Conservation (phyloP, 257 asterid genomes). For the Ballota nigra region DNA sequence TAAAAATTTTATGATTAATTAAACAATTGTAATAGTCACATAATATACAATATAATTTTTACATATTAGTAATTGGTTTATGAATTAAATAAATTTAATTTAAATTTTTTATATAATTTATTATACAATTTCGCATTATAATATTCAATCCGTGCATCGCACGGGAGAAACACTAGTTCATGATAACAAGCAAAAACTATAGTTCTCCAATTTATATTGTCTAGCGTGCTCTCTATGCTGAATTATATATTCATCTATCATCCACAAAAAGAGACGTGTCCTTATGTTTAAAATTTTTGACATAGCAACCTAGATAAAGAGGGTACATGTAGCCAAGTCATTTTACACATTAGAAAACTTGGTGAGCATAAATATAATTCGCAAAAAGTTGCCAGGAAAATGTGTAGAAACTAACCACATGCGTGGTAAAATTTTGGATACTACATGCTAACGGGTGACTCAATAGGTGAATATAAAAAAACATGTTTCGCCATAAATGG, state of each 20-base stretch:
- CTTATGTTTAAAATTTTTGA: not conserved
- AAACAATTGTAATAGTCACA: too few species aligned
- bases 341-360: not conserved
- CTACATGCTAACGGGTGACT: not conserved
- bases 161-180: too few species aligned
- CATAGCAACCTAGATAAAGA: not conserved
- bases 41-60: too few species aligned
- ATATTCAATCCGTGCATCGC: too few species aligned
- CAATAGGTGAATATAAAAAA: not conserved
- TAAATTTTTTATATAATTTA: too few species aligned
- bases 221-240: not conserved
- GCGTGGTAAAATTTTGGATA: conserved; percentile 3
- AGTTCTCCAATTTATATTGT: not conserved
- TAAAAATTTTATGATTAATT: too few species aligned
- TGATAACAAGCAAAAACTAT: conserved; percentile 4
- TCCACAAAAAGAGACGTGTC: not conserved
- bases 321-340: not conserved
- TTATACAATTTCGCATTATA: too few species aligned
- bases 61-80: too few species aligned
- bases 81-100: too few species aligned
- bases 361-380: not conserved
- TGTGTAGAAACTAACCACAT: not conserved
- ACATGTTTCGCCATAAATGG: not conserved
- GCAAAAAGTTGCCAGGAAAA: not conserved
- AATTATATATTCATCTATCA: conserved; percentile 1